phyloP scores from a whole-genome alignment of 345 rosid species.

The Brassica cretica region DNA sequence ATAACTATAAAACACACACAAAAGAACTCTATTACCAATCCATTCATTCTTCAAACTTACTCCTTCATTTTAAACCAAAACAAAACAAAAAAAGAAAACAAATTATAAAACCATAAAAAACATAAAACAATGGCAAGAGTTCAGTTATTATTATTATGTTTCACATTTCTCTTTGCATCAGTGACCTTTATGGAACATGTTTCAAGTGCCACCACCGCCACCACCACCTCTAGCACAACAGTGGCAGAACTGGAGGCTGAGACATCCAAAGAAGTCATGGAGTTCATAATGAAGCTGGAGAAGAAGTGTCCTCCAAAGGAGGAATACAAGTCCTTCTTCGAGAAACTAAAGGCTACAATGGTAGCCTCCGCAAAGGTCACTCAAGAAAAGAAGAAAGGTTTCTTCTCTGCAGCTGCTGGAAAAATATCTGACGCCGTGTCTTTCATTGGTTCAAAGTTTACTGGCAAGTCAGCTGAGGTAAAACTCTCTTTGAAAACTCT shows the following conservation, averaged over 20 bases:
- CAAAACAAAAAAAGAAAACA: background rate
- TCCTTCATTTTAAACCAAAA: background rate
- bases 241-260: conserved; percentile 16
- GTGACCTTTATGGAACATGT: conserved; percentile 15
- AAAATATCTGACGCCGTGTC: conserved; percentile 27
- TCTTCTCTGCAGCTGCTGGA: conserved; percentile 14
- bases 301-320: conserved; percentile 37
- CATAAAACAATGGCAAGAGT: conserved; percentile 29
- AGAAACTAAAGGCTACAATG: conserved; percentile 33
- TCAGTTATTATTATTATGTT: conserved; percentile 28
- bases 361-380: background rate
- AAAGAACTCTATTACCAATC: background rate
- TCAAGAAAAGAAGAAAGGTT: background rate
- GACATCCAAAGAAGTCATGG: conserved; percentile 14
- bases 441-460: conserved; percentile 21
- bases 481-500: background rate
- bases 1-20: conserved; percentile 21
- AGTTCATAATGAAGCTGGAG: conserved; percentile 32
- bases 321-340: conserved; percentile 35
- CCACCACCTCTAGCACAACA: background rate
- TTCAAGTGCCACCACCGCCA: conserved; percentile 15
- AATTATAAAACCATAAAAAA: background rate
- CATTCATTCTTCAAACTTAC: conserved; percentile 2
- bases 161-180: conserved; percentile 10
- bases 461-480: conserved; percentile 32